phyloP scores from a whole-genome alignment of 2,329 filamentous ascomycete species.

The Aspergillus sp. region DNA sequence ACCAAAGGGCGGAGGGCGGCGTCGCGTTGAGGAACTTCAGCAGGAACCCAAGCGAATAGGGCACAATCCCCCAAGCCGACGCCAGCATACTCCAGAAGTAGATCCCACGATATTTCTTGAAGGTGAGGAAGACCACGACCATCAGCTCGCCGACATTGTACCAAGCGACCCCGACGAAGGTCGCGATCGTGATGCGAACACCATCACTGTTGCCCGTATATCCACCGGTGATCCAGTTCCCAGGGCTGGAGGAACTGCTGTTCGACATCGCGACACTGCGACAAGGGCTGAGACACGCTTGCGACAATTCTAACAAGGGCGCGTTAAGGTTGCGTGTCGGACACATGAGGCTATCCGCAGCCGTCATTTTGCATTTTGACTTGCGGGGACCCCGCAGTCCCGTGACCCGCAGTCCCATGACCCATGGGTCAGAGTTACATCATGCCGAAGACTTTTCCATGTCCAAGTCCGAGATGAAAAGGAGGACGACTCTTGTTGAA shows the following conservation, averaged over 20 bases:
- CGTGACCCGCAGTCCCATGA: not conserved
- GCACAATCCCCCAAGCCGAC: conserved; percentile 38
- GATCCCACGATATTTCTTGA: conserved; percentile 39
- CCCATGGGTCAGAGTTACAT: not conserved
- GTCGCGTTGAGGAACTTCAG: conserved; percentile 21
- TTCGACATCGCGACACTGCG: conserved; percentile 12
- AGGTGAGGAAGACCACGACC: conserved; percentile 40
- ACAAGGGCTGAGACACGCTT: not conserved
- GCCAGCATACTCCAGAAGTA: conserved; percentile 45
- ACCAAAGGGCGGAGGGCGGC: conserved; percentile 10
- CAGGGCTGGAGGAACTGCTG: conserved; percentile 17
- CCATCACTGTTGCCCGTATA: conserved; percentile 18
- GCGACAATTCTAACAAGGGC: too few relatives aligned
- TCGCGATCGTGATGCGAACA: conserved; percentile 21
- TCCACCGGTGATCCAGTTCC: conserved; percentile 21
- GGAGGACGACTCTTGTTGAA: not conserved
- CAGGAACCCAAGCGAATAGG: conserved; percentile 28
- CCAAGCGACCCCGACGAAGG: conserved; percentile 20
- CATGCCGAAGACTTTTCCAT: not conserved
- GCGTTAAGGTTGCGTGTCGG: too few relatives aligned
- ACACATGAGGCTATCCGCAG: too few relatives aligned
- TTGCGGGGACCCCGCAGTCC: not conserved
- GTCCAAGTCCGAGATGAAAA: not conserved
- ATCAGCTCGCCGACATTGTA: conserved; percentile 38
- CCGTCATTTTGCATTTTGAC: not conserved